Conservation (phyloP, 306 rosid species). For the Medicago arabica region DNA sequence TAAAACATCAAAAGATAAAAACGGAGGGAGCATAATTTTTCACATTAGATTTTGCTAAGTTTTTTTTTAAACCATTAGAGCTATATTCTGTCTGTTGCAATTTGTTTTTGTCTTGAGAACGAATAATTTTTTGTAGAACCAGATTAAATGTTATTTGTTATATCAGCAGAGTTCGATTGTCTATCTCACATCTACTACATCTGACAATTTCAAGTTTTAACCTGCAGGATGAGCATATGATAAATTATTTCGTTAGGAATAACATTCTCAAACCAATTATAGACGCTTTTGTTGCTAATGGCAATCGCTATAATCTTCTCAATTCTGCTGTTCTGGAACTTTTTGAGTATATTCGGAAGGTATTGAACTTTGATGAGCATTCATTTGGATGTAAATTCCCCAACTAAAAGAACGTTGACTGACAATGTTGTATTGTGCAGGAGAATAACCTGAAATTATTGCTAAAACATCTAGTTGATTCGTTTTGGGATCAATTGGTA, state of each 20-base stretch:
- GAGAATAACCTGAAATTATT: constrained; percentile 76
- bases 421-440: constrained; percentile 52
- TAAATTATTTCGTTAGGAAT: constrained; percentile 71
- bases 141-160: constrained; percentile 4
- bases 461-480: constrained; percentile 71
- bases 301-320: constrained; percentile 93
- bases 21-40: no score
- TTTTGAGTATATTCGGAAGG: constrained; percentile 86
- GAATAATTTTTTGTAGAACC: constrained; percentile 1
- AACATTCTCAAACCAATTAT: constrained; percentile 86
- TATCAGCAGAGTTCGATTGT: constrained; percentile 11
- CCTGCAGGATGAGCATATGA: constrained; percentile 92
- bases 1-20: no score
- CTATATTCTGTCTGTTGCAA: neutral
- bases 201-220: constrained; percentile 46
- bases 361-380: constrained; percentile 43
- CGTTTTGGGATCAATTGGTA: constrained; percentile 84
- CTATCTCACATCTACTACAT: constrained; percentile 3
- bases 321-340: constrained; percentile 91
- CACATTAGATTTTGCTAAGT: no score
- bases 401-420: constrained; percentile 22
- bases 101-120: neutral
- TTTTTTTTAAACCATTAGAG: no score
- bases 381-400: constrained; percentile 33
- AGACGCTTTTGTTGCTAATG: constrained; percentile 81